Evolutionary conservation across 805 yeast genomes (phyloP), one percentile per base, ranked within the genome.

Genomic region (Millerozyma acaciae): DNA sequence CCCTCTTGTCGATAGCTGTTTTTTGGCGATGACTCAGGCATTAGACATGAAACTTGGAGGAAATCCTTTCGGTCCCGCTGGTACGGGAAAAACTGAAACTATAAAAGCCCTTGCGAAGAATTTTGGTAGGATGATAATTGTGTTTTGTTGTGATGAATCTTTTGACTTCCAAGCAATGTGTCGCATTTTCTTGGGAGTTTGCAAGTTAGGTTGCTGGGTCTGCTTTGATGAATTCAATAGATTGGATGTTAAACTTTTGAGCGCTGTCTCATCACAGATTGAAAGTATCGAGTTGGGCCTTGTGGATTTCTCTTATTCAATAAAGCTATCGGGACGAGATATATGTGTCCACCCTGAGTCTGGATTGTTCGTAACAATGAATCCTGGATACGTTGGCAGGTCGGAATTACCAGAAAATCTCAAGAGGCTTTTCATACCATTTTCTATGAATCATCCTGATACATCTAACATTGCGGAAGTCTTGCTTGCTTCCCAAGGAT

Each of bases 211-310:
- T 1, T 81, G 88, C 1, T 90, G 96, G 95, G 95, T 89, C 4
- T 90, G 97, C 56, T 90, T 90, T 60, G 97, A 90, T 55, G 97
- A 90, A 54, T 89, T 90, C 50, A 90, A 90, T 50, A 68, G 97
- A 40, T 68, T 90, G 19, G 80, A 78, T 24, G 75, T 73, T 37
- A 70, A 68, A 9, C 81, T 80, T 38, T 61, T 90, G 30, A 86
- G 96, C 57, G 89, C 96, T 0, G 82, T 87, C 0, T 81, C 97
- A 0, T 76, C 90, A 0, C 86, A 81, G 46, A 70, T 90, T 16
- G 94, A 83, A 43, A 62, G 56, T 17, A 84, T 88, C 23, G 90
- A 86, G 47, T 44, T 50, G 5, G 81, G 81, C 0, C 49, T 84
- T 21, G 41, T 31, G 21, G 43, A 55, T 21, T 44, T 55, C 3